Base-by-base conservation (phyloP, 495 filamentous ascomycete species). In the Tuber melanosporum region DNA sequence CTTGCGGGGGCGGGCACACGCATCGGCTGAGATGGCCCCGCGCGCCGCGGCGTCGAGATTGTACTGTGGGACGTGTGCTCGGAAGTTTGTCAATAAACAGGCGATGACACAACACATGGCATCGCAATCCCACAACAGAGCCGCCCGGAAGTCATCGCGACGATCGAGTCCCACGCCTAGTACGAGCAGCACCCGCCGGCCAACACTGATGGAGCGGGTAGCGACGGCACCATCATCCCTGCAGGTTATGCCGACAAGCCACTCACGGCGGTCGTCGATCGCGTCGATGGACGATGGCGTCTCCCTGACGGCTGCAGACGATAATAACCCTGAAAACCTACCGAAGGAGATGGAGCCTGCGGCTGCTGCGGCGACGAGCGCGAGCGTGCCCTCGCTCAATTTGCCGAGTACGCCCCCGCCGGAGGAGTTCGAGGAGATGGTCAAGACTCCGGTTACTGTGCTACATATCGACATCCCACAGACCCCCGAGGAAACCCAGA, bases 361-460 rank as follows among this genome's bases (percentile, higher is more conserved):
- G 26, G 57, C 57, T 14, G 52, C 52, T 62, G 26, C 57, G 57
- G 57, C 7, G 32, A n/a, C 57, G 57, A 17, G 57, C 12, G 57
- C n/a, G n/a, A 66, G 57, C 4, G 22, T 66, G 15, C 57, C 12
- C 32, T 66, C 26, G 12, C 12, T 66, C 6, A 66, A 66, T 17
- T n/a, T 66, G 57, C 57, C 57, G 26, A 66, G 57, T 32, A 66
- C 57, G 1, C 57, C 57, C n/a, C 57, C 57, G 10, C 57, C 57
- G 3, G 57, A 66, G 26, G 57, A 66, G 57, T 66, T 66, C 57
- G 57, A 66, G 57, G 57, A 66, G 57, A 66, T 14, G 6, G 57
- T 66, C 57, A 66, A 66, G 57, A 66, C 57, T 32, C 57, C 57
- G 57, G 57, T 66, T 66, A 66, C 57, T 66, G 57, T 66, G 26